A percentile compares a stretch with the other conserved stretches of the same genome.
Evolutionary conservation across 352 stramenopile genomes (phyloP).

Genomic region (Achlya hypogyna): DNA sequence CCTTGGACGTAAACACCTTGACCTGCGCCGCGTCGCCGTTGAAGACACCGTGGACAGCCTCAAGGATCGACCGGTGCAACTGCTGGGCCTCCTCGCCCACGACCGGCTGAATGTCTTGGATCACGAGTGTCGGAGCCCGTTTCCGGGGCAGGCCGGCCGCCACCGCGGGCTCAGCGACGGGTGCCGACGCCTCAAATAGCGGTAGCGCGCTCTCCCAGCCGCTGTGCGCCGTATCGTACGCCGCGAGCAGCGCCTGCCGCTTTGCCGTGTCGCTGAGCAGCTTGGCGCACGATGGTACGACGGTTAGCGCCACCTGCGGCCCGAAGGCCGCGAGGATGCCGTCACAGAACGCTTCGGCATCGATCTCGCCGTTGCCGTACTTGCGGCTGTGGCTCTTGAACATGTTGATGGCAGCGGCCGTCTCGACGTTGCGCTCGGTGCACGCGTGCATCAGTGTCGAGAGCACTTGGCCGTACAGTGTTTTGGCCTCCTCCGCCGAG

Average conservation of each 20-base stretch:
- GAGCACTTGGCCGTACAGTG: slow-evolving; percentile 6
- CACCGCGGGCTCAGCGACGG: slow-evolving; percentile 34
- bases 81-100: slow-evolving; percentile 71
- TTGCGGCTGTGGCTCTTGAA: slow-evolving; percentile 15
- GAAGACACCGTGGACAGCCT: slow-evolving; percentile 64
- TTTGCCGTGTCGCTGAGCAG: slow-evolving; percentile 52
- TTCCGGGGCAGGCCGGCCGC: slow-evolving; percentile 25
- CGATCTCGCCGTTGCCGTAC: slow-evolving; percentile 13
- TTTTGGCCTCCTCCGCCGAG: slow-evolving; percentile 37
- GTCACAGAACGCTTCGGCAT: not conserved
- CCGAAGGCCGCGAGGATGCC: slow-evolving; percentile 21
- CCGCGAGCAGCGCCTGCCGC: slow-evolving; percentile 37
- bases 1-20: slow-evolving; percentile 77
- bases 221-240: slow-evolving; percentile 27
- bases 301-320: slow-evolving; percentile 58
- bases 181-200: not conserved
- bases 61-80: slow-evolving; percentile 76
- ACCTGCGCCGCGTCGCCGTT: slow-evolving; percentile 71
- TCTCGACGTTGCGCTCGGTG: not conserved
- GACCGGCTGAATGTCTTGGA: slow-evolving; percentile 76
- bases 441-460: slow-evolving; percentile 1
- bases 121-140: slow-evolving; percentile 32
- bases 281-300: slow-evolving; percentile 66
- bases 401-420: not conserved
- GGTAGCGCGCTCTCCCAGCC: not conserved